Conservation (phyloP, 208 protist genomes). For the Trypanosoma congolense region DNA sequence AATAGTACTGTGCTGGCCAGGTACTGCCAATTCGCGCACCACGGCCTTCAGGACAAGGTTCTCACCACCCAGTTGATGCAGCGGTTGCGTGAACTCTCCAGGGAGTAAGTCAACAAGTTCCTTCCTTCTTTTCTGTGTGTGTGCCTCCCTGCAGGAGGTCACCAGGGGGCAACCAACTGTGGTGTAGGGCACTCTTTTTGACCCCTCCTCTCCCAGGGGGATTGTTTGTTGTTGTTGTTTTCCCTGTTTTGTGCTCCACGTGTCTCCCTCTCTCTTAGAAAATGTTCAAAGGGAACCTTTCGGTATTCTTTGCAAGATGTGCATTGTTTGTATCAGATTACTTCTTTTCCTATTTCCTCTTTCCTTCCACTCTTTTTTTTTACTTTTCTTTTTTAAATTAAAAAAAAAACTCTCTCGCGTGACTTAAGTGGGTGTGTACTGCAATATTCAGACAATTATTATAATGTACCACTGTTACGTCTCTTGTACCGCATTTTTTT, state of each 20-base stretch:
- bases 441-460: no score
- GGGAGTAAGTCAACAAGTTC: slow-evolving; percentile 8
- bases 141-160: no score
- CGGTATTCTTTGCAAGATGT: neutral
- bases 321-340: neutral
- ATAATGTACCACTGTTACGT: no score
- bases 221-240: neutral
- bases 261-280: neutral
- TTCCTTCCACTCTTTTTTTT: no score
- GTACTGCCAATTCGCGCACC: slow-evolving; percentile 67
- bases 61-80: slow-evolving; percentile 35
- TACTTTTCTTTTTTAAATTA: no score
- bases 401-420: no score
- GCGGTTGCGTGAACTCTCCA: slow-evolving; percentile 12
- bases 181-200: no score
- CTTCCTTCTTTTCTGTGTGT: slow-evolving; percentile 14
- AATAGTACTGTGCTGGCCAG: slow-evolving; percentile 38
- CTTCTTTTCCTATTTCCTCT: neutral
- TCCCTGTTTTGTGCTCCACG: neutral
- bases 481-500: no score
- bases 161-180: no score
- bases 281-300: neutral
- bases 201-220: no score
- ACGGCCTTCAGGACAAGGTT: slow-evolving; percentile 43
- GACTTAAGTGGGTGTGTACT: slow-evolving; percentile 16